A percentile compares a stretch with the other conserved stretches of the same genome.
These are phyloP conservation scores for Pseudogymnoascus sp. DNA, from an alignment of 2,329 filamentous ascomycete genomes.

Conservation along the genomic window DNA sequence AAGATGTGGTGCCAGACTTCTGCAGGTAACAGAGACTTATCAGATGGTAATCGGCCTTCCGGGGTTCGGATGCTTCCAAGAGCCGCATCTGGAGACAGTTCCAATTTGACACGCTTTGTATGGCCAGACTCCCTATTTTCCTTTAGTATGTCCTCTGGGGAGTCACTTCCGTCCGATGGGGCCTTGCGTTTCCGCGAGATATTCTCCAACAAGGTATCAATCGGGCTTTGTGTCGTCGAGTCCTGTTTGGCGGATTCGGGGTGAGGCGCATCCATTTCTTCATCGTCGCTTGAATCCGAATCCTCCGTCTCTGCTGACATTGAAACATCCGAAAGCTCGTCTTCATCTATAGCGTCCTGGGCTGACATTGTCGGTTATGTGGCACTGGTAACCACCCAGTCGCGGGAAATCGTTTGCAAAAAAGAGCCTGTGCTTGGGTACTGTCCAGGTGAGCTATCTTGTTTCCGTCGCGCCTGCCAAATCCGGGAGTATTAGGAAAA, in stretches of 20 bases:
- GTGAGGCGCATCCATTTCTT: background rate
- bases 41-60: constrained; percentile 17
- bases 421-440: constrained; percentile 8
- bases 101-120: constrained; percentile 23
- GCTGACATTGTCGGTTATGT: constrained; percentile 13
- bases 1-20: constrained; percentile 66
- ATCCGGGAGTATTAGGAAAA: background rate
- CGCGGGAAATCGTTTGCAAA: constrained; percentile 13
- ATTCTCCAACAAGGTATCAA: background rate
- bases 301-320: constrained; percentile 11
- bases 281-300: constrained; percentile 8
- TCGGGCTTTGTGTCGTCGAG: background rate
- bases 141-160: constrained; percentile 13
- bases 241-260: background rate
- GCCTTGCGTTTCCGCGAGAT: constrained; percentile 11
- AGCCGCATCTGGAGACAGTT: constrained; percentile 12
- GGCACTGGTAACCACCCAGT: constrained; percentile 11
- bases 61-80: constrained; percentile 14
- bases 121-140: constrained; percentile 15
- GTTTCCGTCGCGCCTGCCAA: background rate
- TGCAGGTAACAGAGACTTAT: constrained; percentile 38
- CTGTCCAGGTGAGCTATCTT: background rate
- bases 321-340: constrained; percentile 11
- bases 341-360: constrained; percentile 2
- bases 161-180: constrained; percentile 22